Percentiles rank a stretch among this genome's conserved stretches.
These are phyloP conservation scores for Leccinum olivaceoglutinosum DNA, from an alignment of 1,284 basidiomycete genomes.

Conservation along the genomic window DNA sequence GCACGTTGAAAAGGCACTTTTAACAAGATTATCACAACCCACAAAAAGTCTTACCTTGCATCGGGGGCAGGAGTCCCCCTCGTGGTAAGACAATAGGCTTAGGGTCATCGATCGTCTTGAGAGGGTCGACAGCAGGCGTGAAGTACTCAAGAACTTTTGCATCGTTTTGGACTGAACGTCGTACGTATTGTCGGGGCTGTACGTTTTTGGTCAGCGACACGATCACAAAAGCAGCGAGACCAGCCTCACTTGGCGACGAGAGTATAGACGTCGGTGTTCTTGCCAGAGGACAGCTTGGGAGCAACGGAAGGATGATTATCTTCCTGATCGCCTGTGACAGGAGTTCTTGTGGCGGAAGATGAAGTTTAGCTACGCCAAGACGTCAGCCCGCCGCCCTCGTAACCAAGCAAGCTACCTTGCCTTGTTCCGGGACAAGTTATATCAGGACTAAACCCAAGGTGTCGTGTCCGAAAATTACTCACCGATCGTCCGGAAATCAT, in stretches of 20 bases:
- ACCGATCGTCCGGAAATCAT: constrained; percentile 86
- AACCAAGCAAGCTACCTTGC: constrained; percentile 32
- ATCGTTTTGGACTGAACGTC: constrained; percentile 89
- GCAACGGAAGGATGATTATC: constrained; percentile 91
- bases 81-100: too few relatives aligned
- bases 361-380: constrained; percentile 77
- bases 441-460: constrained; percentile 92
- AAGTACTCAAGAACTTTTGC: constrained; percentile 66
- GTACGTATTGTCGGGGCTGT: constrained; percentile 91
- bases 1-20: too few relatives aligned
- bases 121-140: too few relatives aligned
- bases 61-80: too few relatives aligned
- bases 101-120: too few relatives aligned
- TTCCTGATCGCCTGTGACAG: constrained; percentile 85
- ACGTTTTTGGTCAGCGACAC: neutral
- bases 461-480: constrained; percentile 96
- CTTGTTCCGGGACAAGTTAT: constrained; percentile 85
- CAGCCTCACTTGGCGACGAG: constrained; percentile 80
- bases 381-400: constrained; percentile 1
- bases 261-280: constrained; percentile 89
- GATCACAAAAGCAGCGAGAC: constrained; percentile 1
- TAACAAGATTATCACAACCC: too few relatives aligned
- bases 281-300: constrained; percentile 83
- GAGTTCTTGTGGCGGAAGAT: constrained; percentile 95
- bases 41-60: too few relatives aligned